A percentile compares a stretch with the other conserved stretches of the same genome.
These are phyloP conservation scores for Bruguiera gymnorhiza DNA, from an alignment of 345 rosid genomes.

Conservation along the genomic window DNA sequence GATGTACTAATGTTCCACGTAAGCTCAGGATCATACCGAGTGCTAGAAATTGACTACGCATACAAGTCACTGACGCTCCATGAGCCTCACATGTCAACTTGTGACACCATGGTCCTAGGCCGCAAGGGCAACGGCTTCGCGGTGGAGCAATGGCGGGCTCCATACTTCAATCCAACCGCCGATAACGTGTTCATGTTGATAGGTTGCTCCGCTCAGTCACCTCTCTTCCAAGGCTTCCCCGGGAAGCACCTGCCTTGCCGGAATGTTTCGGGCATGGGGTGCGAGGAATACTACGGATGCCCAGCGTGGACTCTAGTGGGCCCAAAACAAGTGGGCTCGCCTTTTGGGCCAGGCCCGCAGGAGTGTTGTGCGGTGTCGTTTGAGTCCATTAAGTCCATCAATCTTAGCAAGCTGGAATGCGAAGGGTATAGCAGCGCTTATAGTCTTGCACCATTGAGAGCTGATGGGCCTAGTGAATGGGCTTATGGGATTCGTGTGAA, in stretches of 20 bases:
- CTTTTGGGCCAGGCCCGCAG: conserved; percentile 57
- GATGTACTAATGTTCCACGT: conserved; percentile 86
- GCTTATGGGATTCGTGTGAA: conserved; percentile 72
- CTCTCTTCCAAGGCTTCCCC: conserved; percentile 84
- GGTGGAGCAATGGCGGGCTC: conserved; percentile 67
- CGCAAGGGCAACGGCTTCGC: conserved; percentile 79
- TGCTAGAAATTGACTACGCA: conserved; percentile 75
- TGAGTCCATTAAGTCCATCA: conserved; percentile 69
- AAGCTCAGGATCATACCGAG: conserved; percentile 78
- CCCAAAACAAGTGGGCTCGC: conserved; percentile 27
- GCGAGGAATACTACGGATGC: conserved; percentile 74
- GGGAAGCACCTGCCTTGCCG: conserved; percentile 74
- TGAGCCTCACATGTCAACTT: conserved; percentile 81
- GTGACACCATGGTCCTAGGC: conserved; percentile 63
- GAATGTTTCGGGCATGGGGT: conserved; percentile 90
- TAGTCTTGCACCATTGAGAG: conserved; percentile 61
- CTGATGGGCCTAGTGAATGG: conserved; percentile 55
- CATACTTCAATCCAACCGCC: conserved; percentile 63
- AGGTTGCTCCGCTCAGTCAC: conserved; percentile 74
- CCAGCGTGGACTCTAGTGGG: conserved; percentile 68
- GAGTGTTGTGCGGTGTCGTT: conserved; percentile 77
- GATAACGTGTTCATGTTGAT: conserved; percentile 87
- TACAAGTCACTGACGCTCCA: conserved; percentile 68
- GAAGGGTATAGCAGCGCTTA: conserved; percentile 89
- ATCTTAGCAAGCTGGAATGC: conserved; percentile 60